phyloP scores from a whole-genome alignment of 1,284 basidiomycete species.

The Spongiforma sp. region DNA sequence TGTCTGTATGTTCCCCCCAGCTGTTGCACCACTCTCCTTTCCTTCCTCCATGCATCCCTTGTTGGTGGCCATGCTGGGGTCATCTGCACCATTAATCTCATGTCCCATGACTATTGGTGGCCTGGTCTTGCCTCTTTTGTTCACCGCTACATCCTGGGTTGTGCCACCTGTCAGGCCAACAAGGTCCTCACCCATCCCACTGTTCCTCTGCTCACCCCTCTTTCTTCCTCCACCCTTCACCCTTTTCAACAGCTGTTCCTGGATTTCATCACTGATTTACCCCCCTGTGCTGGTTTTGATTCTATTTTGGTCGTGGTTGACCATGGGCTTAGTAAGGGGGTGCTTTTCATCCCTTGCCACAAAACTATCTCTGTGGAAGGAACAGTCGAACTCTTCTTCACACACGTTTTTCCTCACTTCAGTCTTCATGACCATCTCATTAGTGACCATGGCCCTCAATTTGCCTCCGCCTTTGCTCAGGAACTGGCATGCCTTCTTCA shows the following conservation, averaged over 20 bases:
- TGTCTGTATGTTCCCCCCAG: neutral
- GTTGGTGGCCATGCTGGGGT: neutral
- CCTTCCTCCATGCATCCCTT: neutral
- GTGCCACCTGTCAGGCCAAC: neutral
- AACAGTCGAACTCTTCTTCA: neutral
- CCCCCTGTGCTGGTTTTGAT: neutral
- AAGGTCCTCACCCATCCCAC: neutral
- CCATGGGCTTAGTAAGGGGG: neutral
- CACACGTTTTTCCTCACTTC: neutral
- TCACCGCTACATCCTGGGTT: neutral
- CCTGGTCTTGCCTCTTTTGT: neutral
- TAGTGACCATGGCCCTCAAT: neutral
- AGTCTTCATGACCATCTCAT: neutral
- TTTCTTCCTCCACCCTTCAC: neutral
- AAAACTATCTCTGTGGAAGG: neutral
- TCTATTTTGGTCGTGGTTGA: slow-evolving; percentile 1
- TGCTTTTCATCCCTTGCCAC: neutral
- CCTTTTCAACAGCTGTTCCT: neutral
- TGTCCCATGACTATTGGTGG: neutral
- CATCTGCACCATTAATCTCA: neutral
- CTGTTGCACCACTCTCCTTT: neutral
- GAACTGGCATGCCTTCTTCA: neutral
- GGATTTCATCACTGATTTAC: neutral
- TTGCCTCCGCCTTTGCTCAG: neutral
- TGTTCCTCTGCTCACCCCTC: neutral